Percentiles rank a stretch among this genome's conserved stretches.
Evolutionary conservation across 139 green algal genomes (phyloP).

Genomic region (Tetratostichococcus sp.): DNA sequence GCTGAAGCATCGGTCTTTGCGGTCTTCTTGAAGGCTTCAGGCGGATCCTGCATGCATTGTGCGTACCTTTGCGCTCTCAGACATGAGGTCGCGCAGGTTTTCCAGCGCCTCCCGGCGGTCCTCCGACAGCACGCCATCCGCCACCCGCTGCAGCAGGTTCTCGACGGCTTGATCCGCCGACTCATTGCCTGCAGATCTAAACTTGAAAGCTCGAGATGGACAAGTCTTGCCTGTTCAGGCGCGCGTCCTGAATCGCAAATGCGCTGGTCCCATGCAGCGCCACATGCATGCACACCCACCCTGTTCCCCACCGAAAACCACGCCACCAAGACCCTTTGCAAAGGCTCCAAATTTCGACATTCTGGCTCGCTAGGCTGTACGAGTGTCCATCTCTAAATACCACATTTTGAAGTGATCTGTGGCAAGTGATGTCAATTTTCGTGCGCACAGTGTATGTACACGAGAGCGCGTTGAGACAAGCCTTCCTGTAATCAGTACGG

Average conservation of each 20-base stretch:
- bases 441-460: too few species aligned
- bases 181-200: not conserved
- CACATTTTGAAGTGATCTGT: not conserved
- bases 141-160: slow-evolving; percentile 67
- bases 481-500: too few species aligned
- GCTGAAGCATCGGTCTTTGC: too few species aligned
- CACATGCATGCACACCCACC: not conserved
- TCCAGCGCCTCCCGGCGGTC: slow-evolving; percentile 70
- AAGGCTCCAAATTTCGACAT: slow-evolving; percentile 16
- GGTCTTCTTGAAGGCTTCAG: too few species aligned
- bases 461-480: too few species aligned
- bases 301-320: not conserved
- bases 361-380: not conserved
- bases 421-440: too few species aligned
- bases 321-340: slow-evolving; percentile 17
- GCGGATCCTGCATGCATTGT: not conserved
- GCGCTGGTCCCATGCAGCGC: too few species aligned
- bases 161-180: slow-evolving; percentile 42
- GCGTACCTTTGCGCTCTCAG: slow-evolving; percentile 42
- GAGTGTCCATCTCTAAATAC: too few species aligned
- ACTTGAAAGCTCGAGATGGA: too few species aligned
- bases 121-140: slow-evolving; percentile 61
- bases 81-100: slow-evolving; percentile 61
- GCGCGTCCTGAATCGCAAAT: too few species aligned
- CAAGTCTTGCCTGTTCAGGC: too few species aligned